Evolutionary conservation across 108 stramenopile genomes (phyloP), one percentile per base, ranked within the genome.

Genomic region (Chaetoceros tenuissimus): DNA sequence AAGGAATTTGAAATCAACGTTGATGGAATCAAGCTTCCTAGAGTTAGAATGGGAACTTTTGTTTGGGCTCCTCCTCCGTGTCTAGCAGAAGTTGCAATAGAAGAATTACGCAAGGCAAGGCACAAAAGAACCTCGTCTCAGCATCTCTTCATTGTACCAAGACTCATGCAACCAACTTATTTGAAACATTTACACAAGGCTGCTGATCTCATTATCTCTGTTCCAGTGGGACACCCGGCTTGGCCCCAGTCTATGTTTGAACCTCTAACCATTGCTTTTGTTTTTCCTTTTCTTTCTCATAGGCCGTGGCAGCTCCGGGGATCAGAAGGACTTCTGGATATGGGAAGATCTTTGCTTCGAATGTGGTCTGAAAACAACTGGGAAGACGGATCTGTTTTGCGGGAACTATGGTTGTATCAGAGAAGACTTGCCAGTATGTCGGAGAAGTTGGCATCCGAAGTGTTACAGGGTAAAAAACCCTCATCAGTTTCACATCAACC

Each of bases 41-140:
- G 20, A 20, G 20, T 20, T 3, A 47, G 3, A 1, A 30, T 3
- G 8, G 55, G 68, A 1, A 18, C 28, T 0, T 53, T 52, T 22
- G 28, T 76, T 13, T 76, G 74, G 71, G 25, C 22, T 2, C 72
- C 71, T 13, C 0, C 71, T 74, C 2, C 78, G 74, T 51, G 52
- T 0, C 47, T 54, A 1, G 73, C 74, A 40, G 62, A 57, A 1
- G 58, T 50, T 1, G 71, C 62, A 0, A n/a, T 68, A 20, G 73
- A 75, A 22, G 26, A 53, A 27, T 16, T 75, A 34, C 27, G 56
- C n/a, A 55, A 60, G 24, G 63, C 67, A 8, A 25, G 53, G 24
- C 69, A 72, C 46, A 63, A 63, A 17, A 69, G 69, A 2, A 64
- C 56, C 0, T 3, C 46, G 8, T 27, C 40, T 3, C 28, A 20